Evolutionary conservation across 2,329 filamentous ascomycete genomes (phyloP).

Genomic region (Microascus cirrosus): DNA sequence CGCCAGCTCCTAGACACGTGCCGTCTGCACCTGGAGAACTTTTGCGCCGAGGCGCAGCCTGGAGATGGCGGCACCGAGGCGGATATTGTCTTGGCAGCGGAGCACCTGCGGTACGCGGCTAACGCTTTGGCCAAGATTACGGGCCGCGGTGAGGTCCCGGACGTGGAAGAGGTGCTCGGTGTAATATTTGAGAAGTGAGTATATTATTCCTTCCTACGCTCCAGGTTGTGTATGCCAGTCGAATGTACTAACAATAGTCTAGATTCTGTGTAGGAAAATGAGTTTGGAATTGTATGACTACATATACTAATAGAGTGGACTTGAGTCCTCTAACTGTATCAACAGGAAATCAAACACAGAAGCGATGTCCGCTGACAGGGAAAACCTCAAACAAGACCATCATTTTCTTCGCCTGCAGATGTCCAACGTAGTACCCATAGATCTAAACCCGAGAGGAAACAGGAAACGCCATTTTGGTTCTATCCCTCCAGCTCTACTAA

Average conservation of each 20-base stretch:
- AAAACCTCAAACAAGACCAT: not conserved
- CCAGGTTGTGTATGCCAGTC: not conserved
- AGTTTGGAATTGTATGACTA: conserved; percentile 5
- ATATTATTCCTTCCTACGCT: not conserved
- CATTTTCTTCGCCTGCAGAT: too few species aligned
- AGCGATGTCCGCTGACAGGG: not conserved
- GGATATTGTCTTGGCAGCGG: conserved; percentile 84
- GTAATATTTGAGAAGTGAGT: conserved; percentile 96
- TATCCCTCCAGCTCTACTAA: too few species aligned
- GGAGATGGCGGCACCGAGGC: conserved; percentile 35
- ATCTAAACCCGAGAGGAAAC: too few species aligned
- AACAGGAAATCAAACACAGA: not conserved
- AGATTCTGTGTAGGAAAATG: conserved; percentile 48
- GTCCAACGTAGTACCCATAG: too few species aligned
- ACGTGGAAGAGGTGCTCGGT: conserved; percentile 90
- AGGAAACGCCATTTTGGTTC: too few species aligned
- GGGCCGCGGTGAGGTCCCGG: conserved; percentile 70
- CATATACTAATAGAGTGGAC: conserved; percentile 3
- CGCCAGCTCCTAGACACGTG: conserved; percentile 69
- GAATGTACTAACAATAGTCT: not conserved
- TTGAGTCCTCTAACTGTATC: not conserved
- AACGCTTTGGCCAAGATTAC: conserved; percentile 77
- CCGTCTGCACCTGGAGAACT: conserved; percentile 58
- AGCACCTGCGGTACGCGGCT: conserved; percentile 74
- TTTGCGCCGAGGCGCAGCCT: conserved; percentile 47